Evolutionary conservation across 768 basidiomycete genomes (phyloP), one percentile per base, ranked within the genome.

Genomic region (Termitomyces sp.): DNA sequence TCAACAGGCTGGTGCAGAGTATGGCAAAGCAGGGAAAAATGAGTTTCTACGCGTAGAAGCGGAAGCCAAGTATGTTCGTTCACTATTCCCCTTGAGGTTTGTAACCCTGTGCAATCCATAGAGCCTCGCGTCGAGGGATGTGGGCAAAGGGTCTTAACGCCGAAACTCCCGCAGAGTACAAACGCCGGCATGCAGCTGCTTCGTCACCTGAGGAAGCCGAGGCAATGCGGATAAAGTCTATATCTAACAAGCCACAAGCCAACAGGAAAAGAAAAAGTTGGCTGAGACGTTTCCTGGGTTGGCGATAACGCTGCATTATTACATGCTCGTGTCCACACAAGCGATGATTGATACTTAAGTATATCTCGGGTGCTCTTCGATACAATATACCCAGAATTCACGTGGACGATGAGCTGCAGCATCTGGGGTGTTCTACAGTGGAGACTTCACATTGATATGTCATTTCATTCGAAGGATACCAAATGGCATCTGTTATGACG

Each of bases 111-210:
- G 36, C 27, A 15, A 41, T 31, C n/a, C 36, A 4, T 54, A 94
- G 91, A 62, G 66, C 69, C 33, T 79, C 80, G 29, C 80, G 78
- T 49, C 72, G 76, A 55, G 94, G 94, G 0, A 88, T 94, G 78
- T 96, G 93, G 93, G 73, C 69, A 25, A 58, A 78, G 3, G 84
- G 83, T 1, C 63, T 61, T 0, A 61, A 58, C 5, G 72, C 73
- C 13, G 94, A 95, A 60, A 83, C 81, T 7, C 94, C 94, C 0
- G 80, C 84, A 0, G 85, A 88, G 46, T 95, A 89, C 68, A 95
- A 97, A 72, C 83, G 82, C 32, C 77, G 90, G 33, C 69, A 84
- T 61, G 78, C 80, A 0, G 58, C 61, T 43, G 61, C 66, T 7
- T 48, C 53, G 23, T 56, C 61, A 5, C 45, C 54, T 7, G 59